Percentiles rank a stretch among this genome's conserved stretches.
These are phyloP conservation scores for Mycena belliarum DNA, from an alignment of 768 basidiomycete species.

Conservation along the genomic window DNA sequence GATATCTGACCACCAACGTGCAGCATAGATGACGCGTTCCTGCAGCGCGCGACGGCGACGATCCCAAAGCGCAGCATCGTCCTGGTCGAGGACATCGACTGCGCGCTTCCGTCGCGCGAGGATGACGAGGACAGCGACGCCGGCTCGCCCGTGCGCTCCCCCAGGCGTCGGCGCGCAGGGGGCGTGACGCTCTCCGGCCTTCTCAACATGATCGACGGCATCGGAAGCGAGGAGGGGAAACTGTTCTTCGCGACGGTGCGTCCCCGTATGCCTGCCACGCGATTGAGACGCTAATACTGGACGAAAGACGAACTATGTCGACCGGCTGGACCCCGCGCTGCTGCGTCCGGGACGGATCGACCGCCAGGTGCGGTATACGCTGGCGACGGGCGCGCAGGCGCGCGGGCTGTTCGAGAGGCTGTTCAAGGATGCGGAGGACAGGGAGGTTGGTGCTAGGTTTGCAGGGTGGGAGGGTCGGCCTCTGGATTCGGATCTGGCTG, in stretches of 20 bases:
- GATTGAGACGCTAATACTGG: too few relatives aligned
- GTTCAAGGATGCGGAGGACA: conserved; percentile 28
- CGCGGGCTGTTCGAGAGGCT: conserved; percentile 51
- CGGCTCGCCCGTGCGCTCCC: conserved; percentile 14
- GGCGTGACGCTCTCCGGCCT: conserved; percentile 56
- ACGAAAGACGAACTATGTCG: conserved; percentile 53
- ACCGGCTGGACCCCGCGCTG: conserved; percentile 57
- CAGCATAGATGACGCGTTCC: conserved; percentile 31
- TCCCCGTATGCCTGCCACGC: too few relatives aligned
- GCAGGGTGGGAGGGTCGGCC: background rate
- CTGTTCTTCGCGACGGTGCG: conserved; percentile 61
- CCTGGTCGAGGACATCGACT: conserved; percentile 42
- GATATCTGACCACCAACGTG: background rate
- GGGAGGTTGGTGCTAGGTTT: background rate
- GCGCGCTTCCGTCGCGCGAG: conserved; percentile 44
- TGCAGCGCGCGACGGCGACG: conserved; percentile 28
- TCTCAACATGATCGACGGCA: conserved; percentile 61
- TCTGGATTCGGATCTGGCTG: background rate
- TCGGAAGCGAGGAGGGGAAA: conserved; percentile 62
- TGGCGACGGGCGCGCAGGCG: conserved; percentile 50
- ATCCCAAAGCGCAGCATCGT: conserved; percentile 35
- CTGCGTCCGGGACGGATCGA: conserved; percentile 62
- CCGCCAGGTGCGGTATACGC: conserved; percentile 50
- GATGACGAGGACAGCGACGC: conserved; percentile 35
- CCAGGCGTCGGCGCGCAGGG: conserved; percentile 25